These are phyloP conservation scores for Cercospora sp. DNA, from an alignment of 2,329 filamentous ascomycete species.

Conservation along the genomic window DNA sequence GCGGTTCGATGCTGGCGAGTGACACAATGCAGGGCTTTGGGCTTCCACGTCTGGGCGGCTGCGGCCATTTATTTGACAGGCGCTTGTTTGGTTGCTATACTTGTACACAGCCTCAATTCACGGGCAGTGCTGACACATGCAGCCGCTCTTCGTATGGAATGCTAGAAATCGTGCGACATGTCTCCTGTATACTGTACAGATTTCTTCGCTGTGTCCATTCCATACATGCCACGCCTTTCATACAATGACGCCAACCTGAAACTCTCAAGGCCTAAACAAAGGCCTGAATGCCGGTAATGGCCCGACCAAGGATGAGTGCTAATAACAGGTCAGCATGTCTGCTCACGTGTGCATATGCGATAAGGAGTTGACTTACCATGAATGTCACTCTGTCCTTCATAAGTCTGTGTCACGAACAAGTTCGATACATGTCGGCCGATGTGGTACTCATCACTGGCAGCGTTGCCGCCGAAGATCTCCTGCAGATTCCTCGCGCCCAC, in stretches of 20 bases:
- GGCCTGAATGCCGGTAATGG: conserved; percentile 69
- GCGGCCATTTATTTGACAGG: background rate
- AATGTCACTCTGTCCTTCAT: conserved; percentile 97
- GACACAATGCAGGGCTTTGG: conserved; percentile 5
- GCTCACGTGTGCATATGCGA: conserved; percentile 4
- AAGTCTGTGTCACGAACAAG: conserved; percentile 95
- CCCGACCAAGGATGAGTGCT: conserved; percentile 54
- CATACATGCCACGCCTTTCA: background rate
- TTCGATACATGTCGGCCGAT: conserved; percentile 96
- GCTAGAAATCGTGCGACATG: background rate
- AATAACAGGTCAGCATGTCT: conserved; percentile 28
- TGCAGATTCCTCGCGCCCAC: conserved; percentile 78
- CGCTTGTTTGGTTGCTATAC: background rate
- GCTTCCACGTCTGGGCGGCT: background rate
- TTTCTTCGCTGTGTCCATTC: background rate
- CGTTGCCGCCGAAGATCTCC: conserved; percentile 96
- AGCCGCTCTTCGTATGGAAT: background rate
- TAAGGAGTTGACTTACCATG: conserved; percentile 66
- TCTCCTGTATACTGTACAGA: conserved; percentile 1
- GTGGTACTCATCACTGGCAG: conserved; percentile 94
- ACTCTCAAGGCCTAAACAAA: conserved; percentile 52
- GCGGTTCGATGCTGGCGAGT: background rate
- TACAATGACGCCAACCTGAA: conserved; percentile 13
- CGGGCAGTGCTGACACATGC: background rate
- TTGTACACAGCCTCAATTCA: conserved; percentile 1